These are phyloP conservation scores for Pseudogymnoascus sp. DNA, from an alignment of 2,329 filamentous ascomycete genomes.

Conservation along the genomic window DNA sequence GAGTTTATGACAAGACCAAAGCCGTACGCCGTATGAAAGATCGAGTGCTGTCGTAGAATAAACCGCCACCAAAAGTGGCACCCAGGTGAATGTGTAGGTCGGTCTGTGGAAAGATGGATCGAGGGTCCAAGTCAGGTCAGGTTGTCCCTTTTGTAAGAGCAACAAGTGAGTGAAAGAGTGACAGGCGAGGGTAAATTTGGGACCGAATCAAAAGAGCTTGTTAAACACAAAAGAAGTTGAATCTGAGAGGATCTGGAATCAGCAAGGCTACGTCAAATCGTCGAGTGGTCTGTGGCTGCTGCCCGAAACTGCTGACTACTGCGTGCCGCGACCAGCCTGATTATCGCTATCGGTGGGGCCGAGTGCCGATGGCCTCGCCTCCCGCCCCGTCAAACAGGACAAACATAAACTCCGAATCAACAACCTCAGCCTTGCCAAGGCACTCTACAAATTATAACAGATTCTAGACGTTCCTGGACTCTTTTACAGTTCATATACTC, in stretches of 20 bases:
- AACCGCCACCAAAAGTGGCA: slow-evolving; percentile 4
- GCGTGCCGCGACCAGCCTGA: background rate
- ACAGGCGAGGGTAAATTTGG: background rate
- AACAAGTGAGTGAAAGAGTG: background rate
- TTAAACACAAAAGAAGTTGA: background rate
- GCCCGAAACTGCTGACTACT: slow-evolving; percentile 4
- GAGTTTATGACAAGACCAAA: background rate
- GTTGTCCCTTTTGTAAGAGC: slow-evolving; percentile 2
- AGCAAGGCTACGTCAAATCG: slow-evolving; percentile 7
- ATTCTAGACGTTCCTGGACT: background rate
- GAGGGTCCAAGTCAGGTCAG: background rate
- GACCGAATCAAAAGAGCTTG: background rate
- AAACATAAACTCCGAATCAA: background rate
- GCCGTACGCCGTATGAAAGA: background rate
- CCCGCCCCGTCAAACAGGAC: background rate
- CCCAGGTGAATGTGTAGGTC: background rate
- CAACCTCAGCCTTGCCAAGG: slow-evolving; percentile 3
- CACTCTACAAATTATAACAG: background rate
- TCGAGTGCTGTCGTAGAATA: background rate
- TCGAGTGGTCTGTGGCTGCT: slow-evolving; percentile 1
- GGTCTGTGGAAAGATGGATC: background rate
- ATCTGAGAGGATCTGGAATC: background rate
- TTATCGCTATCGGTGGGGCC: slow-evolving; percentile 2
- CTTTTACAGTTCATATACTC: background rate
- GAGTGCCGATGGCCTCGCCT: background rate